Percentiles rank a stretch among this genome's conserved stretches.
Evolutionary conservation across 306 rosid genomes (phyloP).

Genomic region (Lablab purpureus): DNA sequence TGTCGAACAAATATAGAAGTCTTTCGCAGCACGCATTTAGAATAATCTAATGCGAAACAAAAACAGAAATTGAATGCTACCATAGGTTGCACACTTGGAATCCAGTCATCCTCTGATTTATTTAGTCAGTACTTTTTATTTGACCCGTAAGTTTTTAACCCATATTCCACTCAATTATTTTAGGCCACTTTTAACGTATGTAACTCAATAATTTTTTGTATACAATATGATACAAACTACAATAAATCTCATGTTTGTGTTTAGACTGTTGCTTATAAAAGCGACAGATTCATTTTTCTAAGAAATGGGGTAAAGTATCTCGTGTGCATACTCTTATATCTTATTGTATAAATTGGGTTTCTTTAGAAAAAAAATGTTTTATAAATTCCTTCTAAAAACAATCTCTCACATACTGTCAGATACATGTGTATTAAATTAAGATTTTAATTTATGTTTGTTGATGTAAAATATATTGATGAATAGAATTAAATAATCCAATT

Average conservation of each 20-base stretch:
- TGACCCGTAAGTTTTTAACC: constrained; percentile 2
- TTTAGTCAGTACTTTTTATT: neutral
- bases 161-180: neutral
- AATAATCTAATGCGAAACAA: neutral
- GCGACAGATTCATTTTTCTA: no score
- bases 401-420: no score
- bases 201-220: no score
- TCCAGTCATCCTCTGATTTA: neutral
- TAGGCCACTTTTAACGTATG: neutral
- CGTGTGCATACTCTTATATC: no score
- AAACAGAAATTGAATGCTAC: neutral
- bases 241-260: no score
- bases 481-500: neutral
- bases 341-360: no score
- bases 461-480: neutral
- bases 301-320: no score
- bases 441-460: neutral
- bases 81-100: constrained; percentile 24
- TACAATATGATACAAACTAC: no score
- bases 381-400: no score
- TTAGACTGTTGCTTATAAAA: no score
- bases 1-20: neutral
- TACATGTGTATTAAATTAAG: neutral
- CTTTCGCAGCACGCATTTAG: neutral
- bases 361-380: no score